A percentile compares a stretch with the other conserved stretches of the same genome.
Conservation (phyloP, 2,329 filamentous ascomycete species). For the Talaromyces albobiverticillius region DNA sequence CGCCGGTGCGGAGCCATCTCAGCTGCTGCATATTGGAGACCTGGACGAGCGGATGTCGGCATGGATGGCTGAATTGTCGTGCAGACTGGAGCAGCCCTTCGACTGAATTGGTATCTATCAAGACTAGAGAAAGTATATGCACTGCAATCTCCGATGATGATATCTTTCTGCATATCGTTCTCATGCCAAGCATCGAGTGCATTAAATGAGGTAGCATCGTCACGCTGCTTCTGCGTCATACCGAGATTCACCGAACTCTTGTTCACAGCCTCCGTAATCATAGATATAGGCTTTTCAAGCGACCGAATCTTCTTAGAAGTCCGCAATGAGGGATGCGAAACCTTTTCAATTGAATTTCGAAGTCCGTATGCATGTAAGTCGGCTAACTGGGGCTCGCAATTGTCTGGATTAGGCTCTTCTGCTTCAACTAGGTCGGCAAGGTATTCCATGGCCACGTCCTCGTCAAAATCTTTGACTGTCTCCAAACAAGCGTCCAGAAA, state of each 20-base stretch:
- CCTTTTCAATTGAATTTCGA: neutral
- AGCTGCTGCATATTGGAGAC: neutral
- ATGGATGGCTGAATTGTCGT: neutral
- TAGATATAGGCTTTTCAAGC: neutral
- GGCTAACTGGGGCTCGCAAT: neutral
- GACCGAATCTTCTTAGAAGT: no score
- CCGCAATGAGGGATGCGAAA: neutral
- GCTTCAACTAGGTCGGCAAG: neutral
- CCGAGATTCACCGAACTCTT: neutral
- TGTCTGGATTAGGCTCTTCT: neutral
- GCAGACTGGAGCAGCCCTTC: neutral
- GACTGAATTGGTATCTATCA: neutral
- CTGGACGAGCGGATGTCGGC: neutral
- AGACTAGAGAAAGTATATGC: neutral
- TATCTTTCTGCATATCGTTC: neutral
- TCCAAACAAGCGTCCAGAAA: neutral
- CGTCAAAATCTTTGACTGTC: neutral
- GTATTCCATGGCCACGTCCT: neutral
- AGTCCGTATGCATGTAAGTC: neutral
- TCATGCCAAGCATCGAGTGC: neutral
- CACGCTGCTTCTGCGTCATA: neutral
- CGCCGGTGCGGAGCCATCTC: constrained; percentile 2
- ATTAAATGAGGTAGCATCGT: neutral
- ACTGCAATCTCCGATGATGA: neutral
- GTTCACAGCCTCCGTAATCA: neutral